Percentiles rank a stretch among this genome's conserved stretches.
Evolutionary conservation across 2,329 filamentous ascomycete species (phyloP).

Genomic region (Cordyceps tenuipes): DNA sequence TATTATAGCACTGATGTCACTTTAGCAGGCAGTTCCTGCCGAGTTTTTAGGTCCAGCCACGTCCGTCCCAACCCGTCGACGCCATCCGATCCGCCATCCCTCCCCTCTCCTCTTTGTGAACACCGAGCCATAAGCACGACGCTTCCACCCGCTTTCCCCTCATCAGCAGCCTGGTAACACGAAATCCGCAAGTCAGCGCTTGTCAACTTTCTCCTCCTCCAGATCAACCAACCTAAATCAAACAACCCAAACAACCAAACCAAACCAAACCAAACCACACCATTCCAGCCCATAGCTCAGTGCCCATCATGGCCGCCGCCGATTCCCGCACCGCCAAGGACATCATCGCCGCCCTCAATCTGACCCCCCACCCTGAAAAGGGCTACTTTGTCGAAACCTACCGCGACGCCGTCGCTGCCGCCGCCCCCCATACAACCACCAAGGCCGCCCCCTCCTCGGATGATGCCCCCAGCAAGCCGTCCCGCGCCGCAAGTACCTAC

Average conservation of each 20-base stretch:
- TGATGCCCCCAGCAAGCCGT: slow-evolving; percentile 37
- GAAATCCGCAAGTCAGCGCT: too few species aligned
- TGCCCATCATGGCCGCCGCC: slow-evolving; percentile 1
- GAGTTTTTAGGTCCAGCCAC: background rate
- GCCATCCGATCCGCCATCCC: background rate
- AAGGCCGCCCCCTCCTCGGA: slow-evolving; percentile 14
- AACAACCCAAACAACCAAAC: too few species aligned
- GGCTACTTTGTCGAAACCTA: slow-evolving; percentile 42
- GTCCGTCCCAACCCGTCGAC: background rate
- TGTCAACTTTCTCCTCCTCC: too few species aligned
- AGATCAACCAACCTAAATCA: too few species aligned
- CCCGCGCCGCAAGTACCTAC: slow-evolving; percentile 37
- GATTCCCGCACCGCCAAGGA: slow-evolving; percentile 31
- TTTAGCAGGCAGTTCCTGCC: background rate
- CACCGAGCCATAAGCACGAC: background rate
- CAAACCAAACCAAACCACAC: too few species aligned
- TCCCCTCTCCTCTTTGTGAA: background rate
- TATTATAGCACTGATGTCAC: background rate
- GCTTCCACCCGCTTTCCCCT: too few species aligned
- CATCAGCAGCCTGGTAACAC: too few species aligned
- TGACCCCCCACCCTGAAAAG: slow-evolving; percentile 38
- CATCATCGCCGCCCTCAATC: slow-evolving; percentile 33
- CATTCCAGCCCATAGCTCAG: too few species aligned
- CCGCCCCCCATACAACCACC: slow-evolving; percentile 30
- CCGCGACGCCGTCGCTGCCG: slow-evolving; percentile 25